Conservation (phyloP, 2,329 filamentous ascomycete genomes). For the Diatrype stigma region DNA sequence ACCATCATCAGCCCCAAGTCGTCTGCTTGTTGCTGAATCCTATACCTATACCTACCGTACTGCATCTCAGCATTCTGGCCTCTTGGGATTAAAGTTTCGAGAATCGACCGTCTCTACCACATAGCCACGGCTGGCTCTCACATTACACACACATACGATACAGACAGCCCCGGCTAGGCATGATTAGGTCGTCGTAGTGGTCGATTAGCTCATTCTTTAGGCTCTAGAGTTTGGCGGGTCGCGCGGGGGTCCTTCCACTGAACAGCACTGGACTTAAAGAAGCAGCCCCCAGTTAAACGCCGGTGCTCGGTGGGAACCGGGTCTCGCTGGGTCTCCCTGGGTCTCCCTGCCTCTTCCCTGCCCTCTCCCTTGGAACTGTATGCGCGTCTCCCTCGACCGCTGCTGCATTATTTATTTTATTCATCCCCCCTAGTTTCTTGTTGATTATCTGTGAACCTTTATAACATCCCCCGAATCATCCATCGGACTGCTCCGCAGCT, state of each 20-base stretch:
- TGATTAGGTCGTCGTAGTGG: too few relatives aligned
- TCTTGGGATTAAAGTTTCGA: background rate
- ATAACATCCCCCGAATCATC: constrained; percentile 9
- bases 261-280: background rate
- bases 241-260: background rate
- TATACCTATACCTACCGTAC: background rate
- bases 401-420: background rate
- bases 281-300: background rate
- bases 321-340: background rate
- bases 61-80: background rate
- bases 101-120: background rate
- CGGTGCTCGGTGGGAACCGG: background rate
- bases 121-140: background rate
- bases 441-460: too few relatives aligned
- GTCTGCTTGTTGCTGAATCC: background rate
- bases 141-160: background rate
- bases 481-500: constrained; percentile 16
- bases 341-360: background rate
- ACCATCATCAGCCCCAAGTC: background rate
- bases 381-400: too few relatives aligned
- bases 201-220: background rate
- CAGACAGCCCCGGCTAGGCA: too few relatives aligned
- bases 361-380: too few relatives aligned
- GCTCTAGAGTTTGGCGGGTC: background rate
- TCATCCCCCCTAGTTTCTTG: background rate